phyloP scores from a whole-genome alignment of 371 early-diverging fungal genomes.

The Haplosporangium sp. region DNA sequence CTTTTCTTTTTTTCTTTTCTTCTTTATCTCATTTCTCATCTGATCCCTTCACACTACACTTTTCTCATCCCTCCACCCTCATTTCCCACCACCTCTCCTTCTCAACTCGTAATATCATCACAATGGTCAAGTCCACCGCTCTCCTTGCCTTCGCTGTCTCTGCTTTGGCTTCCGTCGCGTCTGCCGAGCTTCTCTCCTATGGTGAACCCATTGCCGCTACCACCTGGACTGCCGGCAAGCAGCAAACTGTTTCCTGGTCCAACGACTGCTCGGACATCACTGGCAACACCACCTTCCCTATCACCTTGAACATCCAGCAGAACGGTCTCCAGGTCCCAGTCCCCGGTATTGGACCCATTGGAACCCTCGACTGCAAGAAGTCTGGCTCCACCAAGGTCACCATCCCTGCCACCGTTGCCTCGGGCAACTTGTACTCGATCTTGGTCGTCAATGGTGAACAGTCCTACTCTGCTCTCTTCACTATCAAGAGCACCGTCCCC shows the following conservation, averaged over 20 bases:
- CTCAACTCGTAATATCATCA: not conserved
- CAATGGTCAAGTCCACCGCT: constrained; percentile 30
- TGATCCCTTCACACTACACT: constrained; percentile 17
- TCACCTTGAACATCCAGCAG: constrained; percentile 17
- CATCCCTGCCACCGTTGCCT: constrained; percentile 27
- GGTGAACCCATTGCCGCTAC: constrained; percentile 19
- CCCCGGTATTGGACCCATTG: constrained; percentile 19
- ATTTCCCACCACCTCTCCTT: not conserved
- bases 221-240: constrained; percentile 21
- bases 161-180: constrained; percentile 28
- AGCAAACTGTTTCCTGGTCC: constrained; percentile 16
- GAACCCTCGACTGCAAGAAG: constrained; percentile 23
- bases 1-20: constrained; percentile 14
- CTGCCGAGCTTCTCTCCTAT: constrained; percentile 20
- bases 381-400: constrained; percentile 14
- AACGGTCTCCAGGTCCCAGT: constrained; percentile 15
- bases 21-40: constrained; percentile 22
- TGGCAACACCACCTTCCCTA: constrained; percentile 20
- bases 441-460: constrained; percentile 18
- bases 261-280: constrained; percentile 11
- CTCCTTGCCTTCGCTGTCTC: constrained; percentile 23
- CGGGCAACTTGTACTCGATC: constrained; percentile 38
- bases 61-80: not conserved
- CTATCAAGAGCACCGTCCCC: constrained; percentile 27
- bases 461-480: constrained; percentile 48